Evolutionary conservation across 1,284 basidiomycete genomes (phyloP).

Genomic region (Pterulicium gracile): DNA sequence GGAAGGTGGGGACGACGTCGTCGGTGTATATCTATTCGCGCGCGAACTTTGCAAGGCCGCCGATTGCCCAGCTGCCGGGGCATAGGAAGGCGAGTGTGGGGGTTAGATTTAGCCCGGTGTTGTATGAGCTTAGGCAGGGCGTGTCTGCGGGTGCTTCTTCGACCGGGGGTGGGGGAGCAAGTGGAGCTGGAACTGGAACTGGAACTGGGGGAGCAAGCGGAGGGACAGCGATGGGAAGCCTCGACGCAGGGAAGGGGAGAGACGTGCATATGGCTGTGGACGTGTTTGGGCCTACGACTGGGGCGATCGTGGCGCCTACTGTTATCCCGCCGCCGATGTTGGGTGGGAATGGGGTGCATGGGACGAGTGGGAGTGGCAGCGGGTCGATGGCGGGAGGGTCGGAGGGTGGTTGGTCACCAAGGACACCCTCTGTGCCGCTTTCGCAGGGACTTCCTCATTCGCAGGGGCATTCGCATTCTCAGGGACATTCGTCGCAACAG

Average conservation of each 20-base stretch:
- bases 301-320: constrained; percentile 13
- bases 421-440: constrained; percentile 2
- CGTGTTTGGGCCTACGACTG: constrained; percentile 32
- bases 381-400: no score
- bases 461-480: constrained; percentile 12
- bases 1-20: constrained; percentile 27
- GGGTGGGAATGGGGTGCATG: no score
- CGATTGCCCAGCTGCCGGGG: constrained; percentile 91
- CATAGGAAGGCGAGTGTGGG: constrained; percentile 94
- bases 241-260: constrained; percentile 51
- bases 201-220: constrained; percentile 36
- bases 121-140: constrained; percentile 76
- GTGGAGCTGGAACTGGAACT: constrained; percentile 3
- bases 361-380: no score
- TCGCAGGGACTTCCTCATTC: no score
- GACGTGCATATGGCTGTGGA: constrained; percentile 57
- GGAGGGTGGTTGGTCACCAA: no score
- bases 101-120: constrained; percentile 86
- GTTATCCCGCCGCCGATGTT: constrained; percentile 5
- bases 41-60: constrained; percentile 84
- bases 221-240: no score
- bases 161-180: constrained; percentile 7
- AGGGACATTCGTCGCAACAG: no score
- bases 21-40: constrained; percentile 96
- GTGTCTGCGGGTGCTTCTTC: constrained; percentile 33